Conservation (phyloP, 1,284 basidiomycete genomes). For the Rhodotorula sp. region DNA sequence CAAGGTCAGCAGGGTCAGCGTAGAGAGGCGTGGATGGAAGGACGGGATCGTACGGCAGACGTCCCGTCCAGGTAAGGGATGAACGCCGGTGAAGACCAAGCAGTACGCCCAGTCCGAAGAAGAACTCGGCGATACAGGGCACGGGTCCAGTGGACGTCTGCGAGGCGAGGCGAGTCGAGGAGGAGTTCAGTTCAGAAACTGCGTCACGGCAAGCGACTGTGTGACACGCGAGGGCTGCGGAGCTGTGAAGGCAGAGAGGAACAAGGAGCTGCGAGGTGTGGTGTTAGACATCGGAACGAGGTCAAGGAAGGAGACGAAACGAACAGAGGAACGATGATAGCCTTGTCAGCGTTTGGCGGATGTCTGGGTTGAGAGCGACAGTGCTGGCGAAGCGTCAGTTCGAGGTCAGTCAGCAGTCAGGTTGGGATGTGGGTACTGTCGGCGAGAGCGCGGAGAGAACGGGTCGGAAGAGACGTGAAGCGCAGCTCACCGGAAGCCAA, state of each 20-base stretch:
- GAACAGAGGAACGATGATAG: constrained; percentile 13
- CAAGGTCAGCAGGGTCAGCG: neutral
- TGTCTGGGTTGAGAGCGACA: neutral
- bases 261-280: constrained; percentile 6
- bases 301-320: neutral
- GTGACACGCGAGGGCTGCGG: constrained; percentile 15
- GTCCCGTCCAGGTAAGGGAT: constrained; percentile 49
- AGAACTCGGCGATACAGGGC: constrained; percentile 44
- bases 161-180: neutral
- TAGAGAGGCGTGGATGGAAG: no score
- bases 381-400: constrained; percentile 7
- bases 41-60: constrained; percentile 41
- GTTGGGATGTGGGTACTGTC: no score
- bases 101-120: constrained; percentile 58
- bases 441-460: no score
- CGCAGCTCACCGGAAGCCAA: constrained; percentile 47
- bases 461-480: neutral
- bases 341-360: no score
- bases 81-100: constrained; percentile 65
- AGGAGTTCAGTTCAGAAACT: neutral
- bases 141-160: constrained; percentile 28
- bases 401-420: neutral
- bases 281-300: no score
- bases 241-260: constrained; percentile 33
- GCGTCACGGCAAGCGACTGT: neutral